Base-by-base conservation (phyloP, 2,329 filamentous ascomycete species). In the Penicillium sp. region DNA sequence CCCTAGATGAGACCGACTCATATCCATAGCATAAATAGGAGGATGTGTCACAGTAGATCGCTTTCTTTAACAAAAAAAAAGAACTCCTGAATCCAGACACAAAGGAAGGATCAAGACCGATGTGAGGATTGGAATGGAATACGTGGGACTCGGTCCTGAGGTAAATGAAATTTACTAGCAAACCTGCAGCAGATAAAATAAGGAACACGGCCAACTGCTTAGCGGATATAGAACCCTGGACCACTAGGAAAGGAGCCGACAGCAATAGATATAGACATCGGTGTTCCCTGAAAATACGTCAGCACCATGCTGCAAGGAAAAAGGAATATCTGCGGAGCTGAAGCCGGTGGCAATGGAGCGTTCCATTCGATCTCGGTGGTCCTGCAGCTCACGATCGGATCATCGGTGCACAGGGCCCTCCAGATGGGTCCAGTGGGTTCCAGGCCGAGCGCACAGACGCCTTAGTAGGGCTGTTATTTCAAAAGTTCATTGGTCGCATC, bases 221-320 rank as follows among this genome's bases (percentile, higher is more conserved):
- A 9, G 4, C 19, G 39, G 39, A 21, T 22, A 42, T 22, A 42
- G 19, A 21, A 22, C 10, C 19, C 39, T 5, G 19, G 19, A 5
- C 39, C 39, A 42, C n/a, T 42, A 22, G 39, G 39, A 19, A 22
- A 42, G 19, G 39, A 19, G 4, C 19, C 39, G 19, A 39, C 11
- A 11, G 19, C 19, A 39, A 39, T 42, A 39, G n/a, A 19, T 42
- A 22, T 42, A 42, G 19, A 21, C 35, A 19, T 39, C 35, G 35
- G 10, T 42, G 19, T 22, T 42, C 19, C n/a, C 26, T 31, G 45
- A 22, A 6, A 4, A 31, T 49, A n/a, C 37, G 33, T 33, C 50
- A 54, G 35, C 43, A 42, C 54, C 49, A 56, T 57, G 49, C 64
- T 65, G 64, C 64, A 66, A 66, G 64, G 64, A 63, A 58, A 59